Conservation (phyloP, 352 stramenopile species). For the Pythium sukuiense region DNA sequence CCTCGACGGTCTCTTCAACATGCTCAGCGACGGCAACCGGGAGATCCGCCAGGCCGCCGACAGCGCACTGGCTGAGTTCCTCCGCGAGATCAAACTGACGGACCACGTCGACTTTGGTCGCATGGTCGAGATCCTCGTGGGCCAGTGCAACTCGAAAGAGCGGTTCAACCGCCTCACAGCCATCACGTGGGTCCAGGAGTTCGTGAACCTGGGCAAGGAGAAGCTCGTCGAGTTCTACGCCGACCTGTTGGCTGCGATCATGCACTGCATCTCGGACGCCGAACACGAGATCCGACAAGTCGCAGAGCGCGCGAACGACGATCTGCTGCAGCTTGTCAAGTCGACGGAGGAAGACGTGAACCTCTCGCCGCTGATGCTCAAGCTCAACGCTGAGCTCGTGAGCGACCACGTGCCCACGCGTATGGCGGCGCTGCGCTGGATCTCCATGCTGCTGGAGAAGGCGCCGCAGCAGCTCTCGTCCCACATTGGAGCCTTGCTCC, state of each 20-base stretch:
- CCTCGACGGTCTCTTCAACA: constrained; percentile 99
- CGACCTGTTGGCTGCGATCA: constrained; percentile 94
- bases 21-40: constrained; percentile 98
- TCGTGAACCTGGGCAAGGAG: constrained; percentile 95
- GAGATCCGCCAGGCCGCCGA: constrained; percentile 97
- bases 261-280: constrained; percentile 97
- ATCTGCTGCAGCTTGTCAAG: constrained; percentile 95
- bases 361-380: constrained; percentile 93
- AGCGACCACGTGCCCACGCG: constrained; percentile 97
- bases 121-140: constrained; percentile 97
- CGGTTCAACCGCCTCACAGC: constrained; percentile 97
- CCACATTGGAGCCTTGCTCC: constrained; percentile 92
- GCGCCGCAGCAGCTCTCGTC: constrained; percentile 91
- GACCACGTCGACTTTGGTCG: constrained; percentile 97
- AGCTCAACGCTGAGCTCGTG: constrained; percentile 93
- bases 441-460: constrained; percentile 99
- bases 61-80: constrained; percentile 93
- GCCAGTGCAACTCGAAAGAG: constrained; percentile 97
- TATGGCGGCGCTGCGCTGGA: constrained; percentile 94
- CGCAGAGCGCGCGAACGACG: constrained; percentile 96
- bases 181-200: constrained; percentile 98
- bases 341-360: constrained; percentile 90
- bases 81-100: constrained; percentile 96
- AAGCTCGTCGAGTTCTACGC: constrained; percentile 95
- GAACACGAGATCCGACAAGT: constrained; percentile 96